A percentile compares a stretch with the other conserved stretches of the same genome.
These are phyloP conservation scores for Athelia sp. DNA, from an alignment of 1,284 basidiomycete genomes.

Conservation along the genomic window DNA sequence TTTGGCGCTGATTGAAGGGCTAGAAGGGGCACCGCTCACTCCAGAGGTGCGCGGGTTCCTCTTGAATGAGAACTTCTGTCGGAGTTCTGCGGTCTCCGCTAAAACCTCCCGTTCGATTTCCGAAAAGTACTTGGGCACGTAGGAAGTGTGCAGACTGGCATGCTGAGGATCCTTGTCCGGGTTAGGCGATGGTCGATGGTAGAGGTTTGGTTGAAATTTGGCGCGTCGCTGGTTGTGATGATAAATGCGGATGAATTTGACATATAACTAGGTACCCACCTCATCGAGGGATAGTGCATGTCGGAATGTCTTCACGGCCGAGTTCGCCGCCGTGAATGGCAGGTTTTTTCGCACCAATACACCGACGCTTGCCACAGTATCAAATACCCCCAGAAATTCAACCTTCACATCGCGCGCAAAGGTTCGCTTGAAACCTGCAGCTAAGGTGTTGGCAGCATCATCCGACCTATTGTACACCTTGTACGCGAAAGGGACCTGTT, in stretches of 20 bases:
- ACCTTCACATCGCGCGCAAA: slow-evolving; percentile 57
- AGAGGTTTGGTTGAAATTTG: slow-evolving; percentile 51
- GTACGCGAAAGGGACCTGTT: slow-evolving; percentile 47
- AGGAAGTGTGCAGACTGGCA: not conserved
- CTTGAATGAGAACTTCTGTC: not conserved
- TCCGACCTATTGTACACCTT: slow-evolving; percentile 30
- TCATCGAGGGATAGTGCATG: slow-evolving; percentile 66
- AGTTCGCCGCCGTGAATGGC: slow-evolving; percentile 59
- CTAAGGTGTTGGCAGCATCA: slow-evolving; percentile 36
- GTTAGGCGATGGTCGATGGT: slow-evolving; percentile 32
- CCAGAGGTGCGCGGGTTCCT: slow-evolving; percentile 21
- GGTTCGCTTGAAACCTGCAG: slow-evolving; percentile 58
- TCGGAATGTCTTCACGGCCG: slow-evolving; percentile 50
- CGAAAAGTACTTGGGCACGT: slow-evolving; percentile 5
- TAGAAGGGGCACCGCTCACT: too few relatives aligned
- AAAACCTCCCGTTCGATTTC: slow-evolving; percentile 15
- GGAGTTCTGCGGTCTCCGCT: not conserved
- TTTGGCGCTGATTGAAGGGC: not conserved
- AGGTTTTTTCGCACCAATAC: slow-evolving; percentile 46
- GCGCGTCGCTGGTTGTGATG: slow-evolving; percentile 37
- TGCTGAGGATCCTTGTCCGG: slow-evolving; percentile 16
- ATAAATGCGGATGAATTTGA: slow-evolving; percentile 4
- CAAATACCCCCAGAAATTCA: slow-evolving; percentile 68
- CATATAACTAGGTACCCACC: slow-evolving; percentile 21
- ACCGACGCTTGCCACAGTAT: slow-evolving; percentile 66